Evolutionary conservation across 2,329 filamentous ascomycete species (phyloP).

Genomic region (Alternaria ethzedia): DNA sequence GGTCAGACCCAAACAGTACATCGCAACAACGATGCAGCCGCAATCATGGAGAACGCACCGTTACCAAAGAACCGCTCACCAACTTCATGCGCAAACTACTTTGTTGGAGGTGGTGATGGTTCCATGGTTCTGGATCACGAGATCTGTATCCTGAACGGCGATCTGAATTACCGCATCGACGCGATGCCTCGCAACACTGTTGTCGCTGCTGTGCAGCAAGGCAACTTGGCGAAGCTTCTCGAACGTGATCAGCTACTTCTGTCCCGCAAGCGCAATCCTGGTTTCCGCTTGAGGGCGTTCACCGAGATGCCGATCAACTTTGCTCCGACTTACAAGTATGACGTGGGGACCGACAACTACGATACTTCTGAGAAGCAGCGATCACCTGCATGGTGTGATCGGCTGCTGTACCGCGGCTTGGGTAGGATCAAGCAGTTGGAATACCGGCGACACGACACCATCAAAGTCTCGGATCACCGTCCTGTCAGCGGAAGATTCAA

Average conservation of each 20-base stretch:
- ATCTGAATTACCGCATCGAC: constrained; percentile 98
- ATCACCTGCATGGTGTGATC: constrained; percentile 95
- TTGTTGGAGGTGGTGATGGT: constrained; percentile 90
- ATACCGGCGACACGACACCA: constrained; percentile 81
- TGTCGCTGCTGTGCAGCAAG: constrained; percentile 79
- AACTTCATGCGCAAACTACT: constrained; percentile 73
- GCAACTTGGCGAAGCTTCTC: constrained; percentile 83
- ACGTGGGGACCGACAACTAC: constrained; percentile 92
- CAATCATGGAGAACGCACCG: constrained; percentile 80
- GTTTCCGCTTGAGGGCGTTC: constrained; percentile 86
- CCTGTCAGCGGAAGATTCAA: constrained; percentile 87
- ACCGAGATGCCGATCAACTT: constrained; percentile 91
- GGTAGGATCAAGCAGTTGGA: constrained; percentile 86
- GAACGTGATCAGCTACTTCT: constrained; percentile 93
- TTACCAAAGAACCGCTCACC: constrained; percentile 76
- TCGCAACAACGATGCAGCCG: constrained; percentile 89
- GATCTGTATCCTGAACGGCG: constrained; percentile 94
- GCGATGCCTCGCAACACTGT: constrained; percentile 95
- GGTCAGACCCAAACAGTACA: constrained; percentile 89
- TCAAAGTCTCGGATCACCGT: constrained; percentile 88
- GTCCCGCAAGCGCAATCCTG: constrained; percentile 85
- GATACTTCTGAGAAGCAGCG: constrained; percentile 94
- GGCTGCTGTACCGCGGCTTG: constrained; percentile 82
- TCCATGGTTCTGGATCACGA: constrained; percentile 96
- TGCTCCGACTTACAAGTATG: constrained; percentile 97